Evolutionary conservation across 306 rosid genomes (phyloP), one percentile per base, ranked within the genome.

Genomic region (Cotoneaster glaucophyllus): DNA sequence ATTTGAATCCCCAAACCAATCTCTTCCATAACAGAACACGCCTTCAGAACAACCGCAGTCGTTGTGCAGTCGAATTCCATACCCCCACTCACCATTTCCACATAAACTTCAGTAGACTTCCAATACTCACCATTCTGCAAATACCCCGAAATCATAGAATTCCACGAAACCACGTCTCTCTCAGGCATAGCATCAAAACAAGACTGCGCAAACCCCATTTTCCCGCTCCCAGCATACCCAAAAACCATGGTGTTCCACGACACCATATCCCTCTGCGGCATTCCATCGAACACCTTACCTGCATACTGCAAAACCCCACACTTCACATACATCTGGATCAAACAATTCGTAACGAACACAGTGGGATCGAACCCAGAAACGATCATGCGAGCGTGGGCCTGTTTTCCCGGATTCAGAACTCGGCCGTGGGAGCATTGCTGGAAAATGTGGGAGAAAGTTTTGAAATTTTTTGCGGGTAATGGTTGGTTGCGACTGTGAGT

Each of bases 231-330:
- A 11, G 87, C 84, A 44, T 78, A 93, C 65, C 93, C 93, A 44
- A 86, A 93, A 78, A 90, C 80, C 91, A 90, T 37, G 37, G 98
- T 93, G 82, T 93, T 93, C 95, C 98, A 90, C 34, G 96, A 89
- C 41, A 90, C 86, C 4, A 70, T 29, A 14, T 59, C 65, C 65
- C 21, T 5, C 21, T 11, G 0, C 19, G 34, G 65, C 65, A 59
- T 59, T 59, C 21, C 34, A 0, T 59, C 0, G 28, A 59, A 59
- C 65, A 59, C 34, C 19, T 59, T 59, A 13, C 65, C 15, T 25
- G 65, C 98, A 52, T 82, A 81, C 21, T 66, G 82, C 89, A 89
- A 64, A 68, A 74, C 44, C 28, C 82, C 73, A 73, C 89, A 82
- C 71, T 82, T 90, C 2, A 86, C 83, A 8, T 89, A 93, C 71